Conservation (phyloP, 768 basidiomycete genomes). For the Tephrocybe sp. region DNA sequence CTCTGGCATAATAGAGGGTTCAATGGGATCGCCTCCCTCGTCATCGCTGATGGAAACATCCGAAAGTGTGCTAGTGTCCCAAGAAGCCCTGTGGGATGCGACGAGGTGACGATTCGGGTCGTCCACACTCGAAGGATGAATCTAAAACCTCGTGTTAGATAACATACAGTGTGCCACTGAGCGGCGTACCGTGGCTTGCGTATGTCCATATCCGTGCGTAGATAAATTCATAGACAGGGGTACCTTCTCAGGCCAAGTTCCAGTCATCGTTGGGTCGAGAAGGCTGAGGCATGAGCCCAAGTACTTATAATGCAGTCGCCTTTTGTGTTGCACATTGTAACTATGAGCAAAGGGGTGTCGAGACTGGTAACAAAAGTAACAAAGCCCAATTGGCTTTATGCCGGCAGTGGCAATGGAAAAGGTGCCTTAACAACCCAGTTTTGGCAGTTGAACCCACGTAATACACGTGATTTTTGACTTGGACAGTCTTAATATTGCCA, state of each 20-base stretch:
- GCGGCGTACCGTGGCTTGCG: not conserved
- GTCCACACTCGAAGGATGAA: too few species aligned
- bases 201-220: not conserved
- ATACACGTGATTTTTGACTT: not conserved
- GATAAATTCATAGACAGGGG: not conserved
- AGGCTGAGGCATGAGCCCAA: not conserved
- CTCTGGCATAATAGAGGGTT: not conserved
- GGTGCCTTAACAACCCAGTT: not conserved
- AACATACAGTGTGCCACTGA: too few species aligned
- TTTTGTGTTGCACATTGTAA: conserved; percentile 6
- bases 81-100: too few species aligned
- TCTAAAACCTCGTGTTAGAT: too few species aligned
- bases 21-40: not conserved
- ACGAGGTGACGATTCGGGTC: too few species aligned
- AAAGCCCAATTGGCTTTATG: too few species aligned
- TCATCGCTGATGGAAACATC: not conserved
- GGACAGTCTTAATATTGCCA: too few species aligned
- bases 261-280: conserved; percentile 6
- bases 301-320: not conserved
- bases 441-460: not conserved
- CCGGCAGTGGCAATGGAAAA: too few species aligned
- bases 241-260: not conserved
- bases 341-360: not conserved
- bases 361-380: not conserved
- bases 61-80: not conserved